phyloP scores from a whole-genome alignment of 331 rosid genomes.

The Rosa hybrid region DNA sequence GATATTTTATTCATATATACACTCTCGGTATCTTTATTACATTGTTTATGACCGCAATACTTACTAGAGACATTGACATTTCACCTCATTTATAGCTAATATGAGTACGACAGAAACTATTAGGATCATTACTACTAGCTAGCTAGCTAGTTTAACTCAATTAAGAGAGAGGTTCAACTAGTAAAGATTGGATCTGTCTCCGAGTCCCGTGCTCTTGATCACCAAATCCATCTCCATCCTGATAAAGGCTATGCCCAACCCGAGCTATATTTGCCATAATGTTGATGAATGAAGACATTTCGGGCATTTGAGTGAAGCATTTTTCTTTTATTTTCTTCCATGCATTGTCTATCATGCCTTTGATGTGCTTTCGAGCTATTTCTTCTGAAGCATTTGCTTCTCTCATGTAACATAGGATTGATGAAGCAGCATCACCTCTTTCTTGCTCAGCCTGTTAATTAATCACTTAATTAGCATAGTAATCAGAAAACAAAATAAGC shows the following conservation, averaged over 20 bases:
- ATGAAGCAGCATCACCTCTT: constrained; percentile 65
- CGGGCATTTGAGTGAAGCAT: constrained; percentile 9
- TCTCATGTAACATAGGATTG: constrained; percentile 53
- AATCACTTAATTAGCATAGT: background rate
- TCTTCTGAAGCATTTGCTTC: constrained; percentile 48
- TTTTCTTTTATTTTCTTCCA: constrained; percentile 57
- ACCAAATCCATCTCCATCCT: constrained; percentile 58
- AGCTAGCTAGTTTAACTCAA: background rate
- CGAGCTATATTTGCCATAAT: constrained; percentile 49
- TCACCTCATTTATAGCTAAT: too few relatives aligned
- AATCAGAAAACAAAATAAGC: background rate
- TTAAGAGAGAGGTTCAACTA: constrained; percentile 38
- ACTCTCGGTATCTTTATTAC: background rate
- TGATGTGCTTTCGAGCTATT: constrained; percentile 40
- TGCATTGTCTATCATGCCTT: constrained; percentile 32
- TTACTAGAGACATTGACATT: too few relatives aligned
- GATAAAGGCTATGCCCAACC: constrained; percentile 52
- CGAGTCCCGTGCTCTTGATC: constrained; percentile 43
- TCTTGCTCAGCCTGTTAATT: constrained; percentile 52
- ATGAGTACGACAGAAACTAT: background rate
- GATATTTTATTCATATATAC: too few relatives aligned
- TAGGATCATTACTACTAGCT: background rate
- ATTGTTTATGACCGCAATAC: background rate
- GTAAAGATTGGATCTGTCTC: constrained; percentile 35
- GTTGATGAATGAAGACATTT: constrained; percentile 32